Base-by-base conservation (phyloP, 441 rosid species). In the Arabidopsis hybrid region DNA sequence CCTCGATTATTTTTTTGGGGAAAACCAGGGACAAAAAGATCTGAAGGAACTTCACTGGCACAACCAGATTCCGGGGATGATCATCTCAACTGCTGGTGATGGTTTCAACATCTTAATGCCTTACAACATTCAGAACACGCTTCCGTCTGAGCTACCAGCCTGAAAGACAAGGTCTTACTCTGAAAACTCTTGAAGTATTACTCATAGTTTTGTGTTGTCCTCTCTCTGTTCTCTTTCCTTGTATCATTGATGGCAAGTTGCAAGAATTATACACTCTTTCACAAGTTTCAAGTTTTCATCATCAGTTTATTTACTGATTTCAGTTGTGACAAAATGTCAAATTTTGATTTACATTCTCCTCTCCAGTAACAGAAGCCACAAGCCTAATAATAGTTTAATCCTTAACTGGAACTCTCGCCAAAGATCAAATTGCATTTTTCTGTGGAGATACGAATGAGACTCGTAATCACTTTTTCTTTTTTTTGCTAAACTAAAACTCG, bases 21-120 rank as follows among this genome's bases (percentile, higher is more conserved):
- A 18, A 50, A 26, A 40, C 4, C 95, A 92, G 98, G 98, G 99
- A n/a, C 99, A 95, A 62, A 89, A 88, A 26, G 95, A 95, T 81
- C 81, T 89, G 88, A 95, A 92, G 83, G 99, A 95, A 78, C 91
- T 92, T 67, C 99, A 92, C 59, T 92, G 98, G 99, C 97, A 95
- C 60, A 47, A 80, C 59, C 97, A 92, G 85, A 87, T 95, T 72
- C 96, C 99, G 0, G 99, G 98, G 56, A 95, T 92, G 99, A 40
- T 92, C 4, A 92, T 92, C 49, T 86, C 96, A 6, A 92, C 92
- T 1, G 96, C 99, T 16, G 81, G 79, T 1, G 97, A 91, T 53
- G 98, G 98, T 62, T 95, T 91, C 80, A 95, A 95, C 83, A 83
- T 92, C 68, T 77, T 95, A 65, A 92, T 92, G 96, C 99, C 99